Evolutionary conservation across 768 basidiomycete genomes (phyloP), one percentile per base, ranked within the genome.

Genomic region (Calocera viscosa): DNA sequence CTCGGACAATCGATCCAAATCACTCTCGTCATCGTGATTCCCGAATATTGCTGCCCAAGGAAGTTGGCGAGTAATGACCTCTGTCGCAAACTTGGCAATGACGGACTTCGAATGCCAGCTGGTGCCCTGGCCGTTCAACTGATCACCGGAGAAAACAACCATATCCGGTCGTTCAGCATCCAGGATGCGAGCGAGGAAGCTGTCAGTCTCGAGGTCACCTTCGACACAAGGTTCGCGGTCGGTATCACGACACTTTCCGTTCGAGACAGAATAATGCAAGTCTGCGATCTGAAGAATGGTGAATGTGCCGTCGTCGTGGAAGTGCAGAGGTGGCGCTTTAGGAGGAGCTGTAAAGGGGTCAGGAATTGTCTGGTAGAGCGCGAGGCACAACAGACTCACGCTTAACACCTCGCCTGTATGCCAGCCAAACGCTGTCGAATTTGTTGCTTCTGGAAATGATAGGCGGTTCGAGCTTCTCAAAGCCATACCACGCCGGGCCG

Each of bases 31-130:
- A 71, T 97, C 95, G 75, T 99, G 95, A 73, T 99, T 97, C 0
- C 95, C 95, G 75, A 97, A 94, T 1, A 97, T 82, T 0, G 86
- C 88, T 2, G 91, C 85, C 94, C 94, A 99, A 0, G 94, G 90
- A 39, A 95, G 88, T 24, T 81, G 76, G 60, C 86, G 82, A 14
- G 86, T 84, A 16, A 87, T 88, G 3, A 90, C 90, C 0, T 86
- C 84, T 33, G 79, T 80, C 0, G 91, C 86, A 72, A 94, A 94
- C 76, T 97, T 97, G 16, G 94, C 88, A 7, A 97, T 78, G 2
- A 95, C 88, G 2, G 88, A 89, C 72, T 86, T 85, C 0, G 91
- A 81, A 69, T 96, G 93, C 90, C 94, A 98, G 0, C 88, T 85
- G 0, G 90, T 89, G 14, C 83, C 83, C 75, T 97, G 94, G 0